Evolutionary conservation across 1,284 basidiomycete species (phyloP), one percentile per base, ranked within the genome.

Genomic region (Ganoderma leucocontextum): DNA sequence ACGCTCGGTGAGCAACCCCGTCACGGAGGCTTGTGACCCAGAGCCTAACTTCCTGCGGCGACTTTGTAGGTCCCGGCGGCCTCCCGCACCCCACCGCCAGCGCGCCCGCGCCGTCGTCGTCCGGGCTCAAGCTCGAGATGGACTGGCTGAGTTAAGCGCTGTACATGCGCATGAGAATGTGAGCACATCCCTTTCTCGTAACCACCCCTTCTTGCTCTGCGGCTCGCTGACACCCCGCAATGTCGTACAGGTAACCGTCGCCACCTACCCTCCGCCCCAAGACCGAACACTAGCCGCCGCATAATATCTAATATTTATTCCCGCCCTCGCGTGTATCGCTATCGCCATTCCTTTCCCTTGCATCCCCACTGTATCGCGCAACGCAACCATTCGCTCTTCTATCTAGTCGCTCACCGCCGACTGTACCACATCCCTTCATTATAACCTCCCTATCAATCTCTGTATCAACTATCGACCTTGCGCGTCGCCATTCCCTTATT

Each of bases 71-170:
- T n/a, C 33, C 59, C 9, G 61, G 65, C 4, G 5, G n/a, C 9
- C n/a, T 59, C 47, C 55, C 44, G 25, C 62, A 60, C 25, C 55
- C 55, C 10, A 36, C 55, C 35, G 35, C 55, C 1, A 36, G 35
- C 55, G 35, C 35, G 17, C 55, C 33, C 17, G 35, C 55, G 19
- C 10, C 55, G 10, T 38, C 55, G 17, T 58, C 55, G 17, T 58
- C 55, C 19, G 35, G 62, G 59, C 55, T 38, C 19, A 2, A 9
- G 35, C 55, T 58, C 35, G 55, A 58, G 61, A 70, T 70, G 69
- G 69, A 70, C 63, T 70, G 69, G 69, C 61, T 70, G 19, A 52
- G 42, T 4, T 69, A 53, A 67, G 52, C 39, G 64, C 19, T 2
- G 19, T 15, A 15, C 63, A 38, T 38, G 25, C 52, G 5, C 17